Evolutionary conservation across 164 flowering plant species (phyloP).

Genomic region (Vitis labrusca): DNA sequence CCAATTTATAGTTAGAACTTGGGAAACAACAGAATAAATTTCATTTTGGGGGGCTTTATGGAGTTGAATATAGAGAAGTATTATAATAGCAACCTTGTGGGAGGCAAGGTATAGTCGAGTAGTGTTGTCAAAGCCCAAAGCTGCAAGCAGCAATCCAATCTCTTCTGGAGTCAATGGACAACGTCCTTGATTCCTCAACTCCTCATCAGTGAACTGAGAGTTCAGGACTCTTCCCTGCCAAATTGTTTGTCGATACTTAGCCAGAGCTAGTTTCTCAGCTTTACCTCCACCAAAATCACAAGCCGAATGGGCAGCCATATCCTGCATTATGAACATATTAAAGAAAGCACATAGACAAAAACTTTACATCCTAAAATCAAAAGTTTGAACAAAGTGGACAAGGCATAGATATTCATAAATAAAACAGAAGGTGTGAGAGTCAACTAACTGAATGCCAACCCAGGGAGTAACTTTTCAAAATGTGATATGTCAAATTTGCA

Average conservation of each 20-base stretch:
- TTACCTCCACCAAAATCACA: conserved; percentile 99
- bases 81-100: conserved; percentile 63
- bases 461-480: too few relatives aligned
- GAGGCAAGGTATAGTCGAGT: conserved; percentile 97
- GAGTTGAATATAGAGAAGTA: neutral
- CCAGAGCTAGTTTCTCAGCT: conserved; percentile 89
- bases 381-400: neutral
- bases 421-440: neutral
- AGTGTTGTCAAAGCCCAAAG: conserved; percentile 85
- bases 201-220: conserved; percentile 95
- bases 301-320: conserved; percentile 99
- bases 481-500: too few relatives aligned
- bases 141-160: conserved; percentile 86
- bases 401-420: neutral
- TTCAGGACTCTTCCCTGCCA: conserved; percentile 98
- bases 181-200: conserved; percentile 85
- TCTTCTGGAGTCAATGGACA: conserved; percentile 99
- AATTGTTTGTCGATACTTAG: conserved; percentile 80
- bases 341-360: neutral
- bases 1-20: neutral
- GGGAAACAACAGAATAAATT: neutral
- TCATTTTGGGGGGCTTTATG: neutral
- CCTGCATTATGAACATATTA: conserved; percentile 38
- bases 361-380: neutral
- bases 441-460: neutral